phyloP scores from a whole-genome alignment of 441 rosid genomes.

The Populus hybrid region DNA sequence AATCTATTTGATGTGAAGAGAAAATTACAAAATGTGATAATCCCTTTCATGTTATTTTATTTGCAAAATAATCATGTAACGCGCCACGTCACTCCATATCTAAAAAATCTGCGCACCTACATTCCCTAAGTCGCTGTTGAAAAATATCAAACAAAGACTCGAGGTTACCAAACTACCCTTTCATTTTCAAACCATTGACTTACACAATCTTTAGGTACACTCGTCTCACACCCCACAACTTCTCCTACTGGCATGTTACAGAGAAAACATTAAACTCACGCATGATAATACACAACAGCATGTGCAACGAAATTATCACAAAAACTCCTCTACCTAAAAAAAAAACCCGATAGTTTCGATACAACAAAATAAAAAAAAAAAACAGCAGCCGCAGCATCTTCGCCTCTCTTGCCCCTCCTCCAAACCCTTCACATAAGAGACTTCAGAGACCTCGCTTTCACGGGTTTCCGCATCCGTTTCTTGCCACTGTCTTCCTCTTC shows the following conservation, averaged over 20 bases:
- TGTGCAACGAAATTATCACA: conserved; percentile 22
- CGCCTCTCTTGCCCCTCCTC: not conserved
- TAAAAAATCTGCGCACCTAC: not conserved
- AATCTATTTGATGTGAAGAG: no score
- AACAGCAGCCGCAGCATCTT: not conserved
- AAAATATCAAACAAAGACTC: not conserved
- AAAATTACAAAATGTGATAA: no score
- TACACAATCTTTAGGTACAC: conserved; percentile 15
- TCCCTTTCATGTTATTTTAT: not conserved
- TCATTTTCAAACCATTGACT: conserved; percentile 10
- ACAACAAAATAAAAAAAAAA: not conserved
- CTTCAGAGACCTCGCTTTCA: conserved; percentile 80
- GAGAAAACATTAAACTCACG: conserved; percentile 23
- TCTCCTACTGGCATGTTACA: conserved; percentile 26
- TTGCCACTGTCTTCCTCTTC: conserved; percentile 32
- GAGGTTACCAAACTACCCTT: conserved; percentile 23
- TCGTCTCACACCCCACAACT: conserved; percentile 19
- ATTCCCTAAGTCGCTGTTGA: not conserved
- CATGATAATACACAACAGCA: not conserved
- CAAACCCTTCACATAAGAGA: conserved; percentile 61
- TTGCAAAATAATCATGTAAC: not conserved
- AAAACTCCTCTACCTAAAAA: conserved; percentile 7
- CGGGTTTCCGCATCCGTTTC: conserved; percentile 72
- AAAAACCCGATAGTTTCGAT: not conserved
- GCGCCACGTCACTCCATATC: conserved; percentile 14